phyloP scores from a whole-genome alignment of 257 asterid species.

The Solanum pinnatisectum region DNA sequence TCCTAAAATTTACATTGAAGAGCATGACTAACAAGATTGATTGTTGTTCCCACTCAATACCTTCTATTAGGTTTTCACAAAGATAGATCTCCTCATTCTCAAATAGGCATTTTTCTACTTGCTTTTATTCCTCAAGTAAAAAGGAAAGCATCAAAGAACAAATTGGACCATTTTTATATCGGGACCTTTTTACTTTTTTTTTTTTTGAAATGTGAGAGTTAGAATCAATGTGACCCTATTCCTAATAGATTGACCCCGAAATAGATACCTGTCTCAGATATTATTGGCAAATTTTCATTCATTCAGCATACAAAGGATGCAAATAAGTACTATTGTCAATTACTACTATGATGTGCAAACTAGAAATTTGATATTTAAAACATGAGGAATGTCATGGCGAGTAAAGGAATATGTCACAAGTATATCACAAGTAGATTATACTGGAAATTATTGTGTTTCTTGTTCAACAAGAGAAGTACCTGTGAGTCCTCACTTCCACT shows the following conservation, averaged over 20 bases:
- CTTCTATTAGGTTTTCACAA: not conserved
- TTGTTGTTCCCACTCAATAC: not conserved
- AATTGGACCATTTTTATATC: not conserved
- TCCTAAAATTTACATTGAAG: not conserved
- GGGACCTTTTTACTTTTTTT: not conserved
- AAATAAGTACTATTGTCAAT: not conserved
- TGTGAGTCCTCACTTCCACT: slow-evolving; percentile 97
- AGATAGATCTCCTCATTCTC: not conserved
- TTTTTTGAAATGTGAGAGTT: not conserved
- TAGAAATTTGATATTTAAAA: not conserved
- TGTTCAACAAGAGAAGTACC: slow-evolving; percentile 30
- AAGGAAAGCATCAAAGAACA: not conserved
- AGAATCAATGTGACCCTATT: not conserved
- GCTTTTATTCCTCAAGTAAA: not conserved
- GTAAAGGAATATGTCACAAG: not conserved
- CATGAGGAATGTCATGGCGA: not conserved
- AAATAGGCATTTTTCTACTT: not conserved
- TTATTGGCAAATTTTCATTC: not conserved
- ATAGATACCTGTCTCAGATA: not conserved
- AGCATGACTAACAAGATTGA: not conserved
- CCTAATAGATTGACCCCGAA: not conserved
- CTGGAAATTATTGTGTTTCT: not conserved
- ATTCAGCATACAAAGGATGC: not conserved
- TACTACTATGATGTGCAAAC: not conserved
- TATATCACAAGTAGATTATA: not conserved